phyloP scores from a whole-genome alignment of 495 filamentous ascomycete genomes.

The Tuber borchii region DNA sequence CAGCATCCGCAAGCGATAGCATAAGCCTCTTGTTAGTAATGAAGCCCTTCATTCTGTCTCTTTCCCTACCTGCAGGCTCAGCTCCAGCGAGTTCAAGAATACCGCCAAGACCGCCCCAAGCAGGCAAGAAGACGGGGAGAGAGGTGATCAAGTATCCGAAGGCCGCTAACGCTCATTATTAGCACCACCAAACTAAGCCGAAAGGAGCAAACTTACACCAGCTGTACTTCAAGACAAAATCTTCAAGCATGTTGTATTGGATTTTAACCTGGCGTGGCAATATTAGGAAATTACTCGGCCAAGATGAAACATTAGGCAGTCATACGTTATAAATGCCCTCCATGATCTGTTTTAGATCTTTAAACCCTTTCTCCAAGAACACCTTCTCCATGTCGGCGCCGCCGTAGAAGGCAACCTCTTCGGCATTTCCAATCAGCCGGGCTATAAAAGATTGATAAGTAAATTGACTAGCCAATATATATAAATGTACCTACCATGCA shows the following conservation, averaged over 20 bases:
- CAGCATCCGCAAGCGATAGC: conserved; percentile 94
- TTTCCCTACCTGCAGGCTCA: conserved; percentile 53
- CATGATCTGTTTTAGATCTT: conserved; percentile 87
- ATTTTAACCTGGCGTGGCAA: conserved; percentile 61
- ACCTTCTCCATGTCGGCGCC: conserved; percentile 87
- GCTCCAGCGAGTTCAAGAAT: conserved; percentile 54
- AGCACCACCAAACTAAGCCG: not conserved
- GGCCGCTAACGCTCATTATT: conserved; percentile 45
- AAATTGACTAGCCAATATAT: not conserved
- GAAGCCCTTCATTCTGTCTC: conserved; percentile 92
- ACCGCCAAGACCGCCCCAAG: conserved; percentile 80
- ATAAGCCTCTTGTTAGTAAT: conserved; percentile 98
- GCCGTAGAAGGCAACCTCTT: conserved; percentile 98
- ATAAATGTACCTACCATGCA: conserved; percentile 56
- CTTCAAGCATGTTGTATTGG: conserved; percentile 96
- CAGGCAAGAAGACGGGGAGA: conserved; percentile 86
- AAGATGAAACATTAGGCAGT: not conserved
- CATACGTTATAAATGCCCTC: conserved; percentile 75
- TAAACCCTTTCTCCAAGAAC: conserved; percentile 84
- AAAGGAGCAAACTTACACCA: conserved; percentile 57
- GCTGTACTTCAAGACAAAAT: conserved; percentile 95
- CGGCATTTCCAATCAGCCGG: conserved; percentile 88
- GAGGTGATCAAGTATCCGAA: conserved; percentile 93
- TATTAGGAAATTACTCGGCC: conserved; percentile 12
- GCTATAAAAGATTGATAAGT: conserved; percentile 20